Conservation (phyloP, 2,329 filamentous ascomycete genomes). For the Exophiala alcalophila region DNA sequence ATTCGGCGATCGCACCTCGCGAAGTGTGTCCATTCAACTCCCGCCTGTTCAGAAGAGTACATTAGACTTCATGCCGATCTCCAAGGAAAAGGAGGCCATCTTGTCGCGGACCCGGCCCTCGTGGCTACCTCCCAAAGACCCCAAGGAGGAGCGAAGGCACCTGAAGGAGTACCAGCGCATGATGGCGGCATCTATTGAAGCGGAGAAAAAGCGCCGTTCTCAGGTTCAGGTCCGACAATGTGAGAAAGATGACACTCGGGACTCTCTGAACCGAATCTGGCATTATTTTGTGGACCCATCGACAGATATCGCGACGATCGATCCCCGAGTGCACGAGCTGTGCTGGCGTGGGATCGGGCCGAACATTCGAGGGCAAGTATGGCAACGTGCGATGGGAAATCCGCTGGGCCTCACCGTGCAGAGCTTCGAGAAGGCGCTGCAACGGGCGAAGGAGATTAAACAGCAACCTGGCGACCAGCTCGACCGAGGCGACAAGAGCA, state of each 20-base stretch:
- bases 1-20: slow-evolving; percentile 46
- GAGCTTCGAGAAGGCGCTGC: slow-evolving; percentile 57
- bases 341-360: slow-evolving; percentile 64
- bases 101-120: slow-evolving; percentile 65
- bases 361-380: slow-evolving; percentile 55
- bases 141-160: slow-evolving; percentile 85
- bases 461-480: slow-evolving; percentile 38
- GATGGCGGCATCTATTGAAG: slow-evolving; percentile 61
- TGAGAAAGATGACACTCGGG: slow-evolving; percentile 51
- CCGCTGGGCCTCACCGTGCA: slow-evolving; percentile 55
- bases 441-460: slow-evolving; percentile 52
- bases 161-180: slow-evolving; percentile 68
- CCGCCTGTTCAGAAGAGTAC: slow-evolving; percentile 61
- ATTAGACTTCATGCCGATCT: slow-evolving; percentile 63
- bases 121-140: slow-evolving; percentile 68
- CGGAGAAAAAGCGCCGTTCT: slow-evolving; percentile 53
- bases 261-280: slow-evolving; percentile 59
- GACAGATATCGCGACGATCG: slow-evolving; percentile 55
- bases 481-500: slow-evolving; percentile 42
- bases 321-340: slow-evolving; percentile 57
- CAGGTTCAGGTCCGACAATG: slow-evolving; percentile 48
- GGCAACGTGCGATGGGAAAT: slow-evolving; percentile 60
- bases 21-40: slow-evolving; percentile 49
- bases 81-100: slow-evolving; percentile 64
- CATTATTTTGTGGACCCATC: slow-evolving; percentile 59